Base-by-base conservation (phyloP, 352 stramenopile species). In the Globisporangium emineosum region DNA sequence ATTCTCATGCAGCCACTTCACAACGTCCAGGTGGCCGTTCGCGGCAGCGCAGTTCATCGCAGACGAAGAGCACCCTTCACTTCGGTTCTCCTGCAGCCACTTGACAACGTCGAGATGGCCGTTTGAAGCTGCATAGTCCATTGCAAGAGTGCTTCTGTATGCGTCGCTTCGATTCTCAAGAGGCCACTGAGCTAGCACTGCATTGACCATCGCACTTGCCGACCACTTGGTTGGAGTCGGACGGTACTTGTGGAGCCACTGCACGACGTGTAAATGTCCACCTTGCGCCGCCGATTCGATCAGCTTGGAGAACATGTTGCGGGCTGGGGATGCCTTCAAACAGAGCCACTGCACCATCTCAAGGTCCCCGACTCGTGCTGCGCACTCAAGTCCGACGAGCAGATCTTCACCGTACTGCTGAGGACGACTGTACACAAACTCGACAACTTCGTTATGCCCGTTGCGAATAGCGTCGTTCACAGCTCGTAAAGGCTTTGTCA, bases 311-410 rank as follows among this genome's bases (percentile, higher is more conserved):
- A 43, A 43, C 5, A 3, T 0, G 13, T 43, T 15, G 13, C 37
- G 37, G 37, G 5, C 15, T 7, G 15, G 37, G 5, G 21, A 5
- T 3, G 33, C 17, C 15, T 35, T 55, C 8, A 5, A 13, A 5
- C 21, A 45, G 1, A 60, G 33, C 53, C 53, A 60, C 35, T 60
- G n/a, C 8, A 35, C 10, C 32, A 60, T 32, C 32, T 60, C 53
- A 9, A 60, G 25, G 9, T 60, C 29, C 8, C 53, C 53, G 3
- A 3, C 25, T 29, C 33, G 19, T 0, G 23, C 30, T 25, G 52
- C 33, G 13, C 10, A 47, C 9, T 6, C 13, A n/a, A 43, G 15
- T 1, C 37, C 37, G n/a, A 19, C 17, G 13, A n/a, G 15, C 2
- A 43, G 5, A 6, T 19, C 6, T 5, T 47, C 47, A 4, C 23